These are phyloP conservation scores for Penicillium psychrofluorescens DNA, from an alignment of 495 filamentous ascomycete species.

Conservation along the genomic window DNA sequence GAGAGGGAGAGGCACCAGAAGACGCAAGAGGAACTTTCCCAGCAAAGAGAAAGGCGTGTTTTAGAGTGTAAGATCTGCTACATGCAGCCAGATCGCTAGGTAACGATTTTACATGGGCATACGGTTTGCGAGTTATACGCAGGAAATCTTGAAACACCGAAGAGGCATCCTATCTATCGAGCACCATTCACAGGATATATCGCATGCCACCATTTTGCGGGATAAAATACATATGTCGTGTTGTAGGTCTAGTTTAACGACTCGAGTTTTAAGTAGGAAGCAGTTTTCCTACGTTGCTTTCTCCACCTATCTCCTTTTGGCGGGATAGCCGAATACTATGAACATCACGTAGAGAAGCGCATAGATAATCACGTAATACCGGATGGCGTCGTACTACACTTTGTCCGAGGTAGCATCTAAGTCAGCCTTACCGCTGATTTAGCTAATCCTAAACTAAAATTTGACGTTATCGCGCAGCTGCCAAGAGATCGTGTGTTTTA, in stretches of 20 bases:
- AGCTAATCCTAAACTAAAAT: too few relatives aligned
- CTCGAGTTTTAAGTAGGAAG: not conserved
- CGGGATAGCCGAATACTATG: too few relatives aligned
- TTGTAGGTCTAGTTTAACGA: not conserved
- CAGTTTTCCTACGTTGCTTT: not conserved
- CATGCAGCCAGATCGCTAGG: not conserved
- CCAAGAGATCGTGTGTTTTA: too few relatives aligned
- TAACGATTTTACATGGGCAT: not conserved
- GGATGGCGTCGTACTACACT: too few relatives aligned
- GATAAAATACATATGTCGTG: not conserved
- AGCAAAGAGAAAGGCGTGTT: not conserved
- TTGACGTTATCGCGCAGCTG: too few relatives aligned
- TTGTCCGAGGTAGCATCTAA: too few relatives aligned
- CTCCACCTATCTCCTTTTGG: too few relatives aligned
- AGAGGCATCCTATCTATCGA: not conserved
- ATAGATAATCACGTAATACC: too few relatives aligned
- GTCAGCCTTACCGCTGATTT: too few relatives aligned
- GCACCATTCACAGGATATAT: not conserved
- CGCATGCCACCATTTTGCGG: not conserved
- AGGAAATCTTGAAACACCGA: not conserved
- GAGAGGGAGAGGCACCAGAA: conserved; percentile 6
- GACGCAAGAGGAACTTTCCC: not conserved
- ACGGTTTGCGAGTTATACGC: not conserved
- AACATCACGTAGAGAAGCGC: too few relatives aligned
- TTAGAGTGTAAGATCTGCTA: not conserved